These are phyloP conservation scores for Sinapis alba DNA, from an alignment of 441 rosid species.

Conservation along the genomic window DNA sequence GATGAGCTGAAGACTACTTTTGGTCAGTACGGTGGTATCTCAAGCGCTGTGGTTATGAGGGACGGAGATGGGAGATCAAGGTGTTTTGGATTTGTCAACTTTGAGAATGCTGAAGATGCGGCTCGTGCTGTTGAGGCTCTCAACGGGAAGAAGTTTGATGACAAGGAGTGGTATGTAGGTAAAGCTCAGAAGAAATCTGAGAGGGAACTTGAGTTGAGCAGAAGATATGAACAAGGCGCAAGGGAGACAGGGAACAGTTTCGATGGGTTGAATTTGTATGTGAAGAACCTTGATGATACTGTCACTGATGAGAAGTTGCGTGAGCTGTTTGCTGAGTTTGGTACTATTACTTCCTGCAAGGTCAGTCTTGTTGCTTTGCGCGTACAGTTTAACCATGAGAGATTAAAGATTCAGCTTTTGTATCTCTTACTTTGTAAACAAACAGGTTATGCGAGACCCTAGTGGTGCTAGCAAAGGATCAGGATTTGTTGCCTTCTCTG, in stretches of 20 bases:
- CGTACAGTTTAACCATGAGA: background rate
- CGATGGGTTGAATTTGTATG: conserved; percentile 56
- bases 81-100: conserved; percentile 64
- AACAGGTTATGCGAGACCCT: conserved; percentile 59
- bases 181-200: conserved; percentile 65
- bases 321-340: conserved; percentile 53
- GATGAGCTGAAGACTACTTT: conserved; percentile 48
- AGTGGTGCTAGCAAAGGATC: conserved; percentile 66
- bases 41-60: conserved; percentile 60
- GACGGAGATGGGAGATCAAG: conserved; percentile 57
- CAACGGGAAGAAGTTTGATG: conserved; percentile 55
- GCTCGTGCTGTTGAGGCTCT: conserved; percentile 58
- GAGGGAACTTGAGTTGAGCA: conserved; percentile 55
- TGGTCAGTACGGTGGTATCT: conserved; percentile 53
- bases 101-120: conserved; percentile 56
- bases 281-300: conserved; percentile 56
- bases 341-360: conserved; percentile 60
- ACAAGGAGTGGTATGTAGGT: conserved; percentile 61
- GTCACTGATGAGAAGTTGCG: conserved; percentile 55
- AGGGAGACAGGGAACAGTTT: conserved; percentile 45
- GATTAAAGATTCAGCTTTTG: background rate
- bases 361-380: conserved; percentile 39
- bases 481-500: conserved; percentile 68
- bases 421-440: background rate
- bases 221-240: conserved; percentile 51